A percentile compares a stretch with the other conserved stretches of the same genome.
Evolutionary conservation across 2,329 filamentous ascomycete genomes (phyloP).

Genomic region (Macrophomina pseudophaseolina): DNA sequence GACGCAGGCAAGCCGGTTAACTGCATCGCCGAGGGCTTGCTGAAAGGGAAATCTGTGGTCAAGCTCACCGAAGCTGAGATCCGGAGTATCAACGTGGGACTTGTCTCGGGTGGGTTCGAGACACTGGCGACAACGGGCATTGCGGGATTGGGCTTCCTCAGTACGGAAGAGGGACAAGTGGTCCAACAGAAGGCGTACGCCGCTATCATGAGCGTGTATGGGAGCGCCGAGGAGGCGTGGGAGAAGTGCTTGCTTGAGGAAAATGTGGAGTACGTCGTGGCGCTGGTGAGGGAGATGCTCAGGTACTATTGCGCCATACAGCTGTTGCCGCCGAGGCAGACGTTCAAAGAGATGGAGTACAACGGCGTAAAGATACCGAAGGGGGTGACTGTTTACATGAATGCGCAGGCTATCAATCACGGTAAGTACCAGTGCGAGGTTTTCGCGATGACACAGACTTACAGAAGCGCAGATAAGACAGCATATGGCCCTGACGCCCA

Average conservation of each 20-base stretch:
- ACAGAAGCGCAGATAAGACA: conserved; percentile 6
- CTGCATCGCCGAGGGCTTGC: conserved; percentile 16
- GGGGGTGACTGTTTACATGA: conserved; percentile 24
- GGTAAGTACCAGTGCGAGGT: background rate
- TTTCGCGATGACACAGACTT: background rate
- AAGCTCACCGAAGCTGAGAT: conserved; percentile 22
- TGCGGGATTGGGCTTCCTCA: conserved; percentile 15
- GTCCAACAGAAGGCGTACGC: conserved; percentile 23
- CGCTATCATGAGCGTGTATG: conserved; percentile 15
- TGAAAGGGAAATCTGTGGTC: background rate
- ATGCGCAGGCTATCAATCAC: conserved; percentile 26
- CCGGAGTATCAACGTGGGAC: conserved; percentile 22
- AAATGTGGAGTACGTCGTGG: conserved; percentile 22
- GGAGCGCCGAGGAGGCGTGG: conserved; percentile 13
- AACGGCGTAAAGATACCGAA: conserved; percentile 14
- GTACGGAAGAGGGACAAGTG: background rate
- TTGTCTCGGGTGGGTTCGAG: conserved; percentile 21
- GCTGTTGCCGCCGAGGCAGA: conserved; percentile 25
- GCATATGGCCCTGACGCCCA: conserved; percentile 23
- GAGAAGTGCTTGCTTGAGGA: conserved; percentile 21
- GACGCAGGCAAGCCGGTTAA: background rate
- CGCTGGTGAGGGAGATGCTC: conserved; percentile 23
- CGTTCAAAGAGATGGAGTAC: conserved; percentile 19
- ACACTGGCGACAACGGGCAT: conserved; percentile 23
- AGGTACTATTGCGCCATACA: conserved; percentile 25